phyloP scores from a whole-genome alignment of 495 filamentous ascomycete genomes.

The Penicillium daleae region DNA sequence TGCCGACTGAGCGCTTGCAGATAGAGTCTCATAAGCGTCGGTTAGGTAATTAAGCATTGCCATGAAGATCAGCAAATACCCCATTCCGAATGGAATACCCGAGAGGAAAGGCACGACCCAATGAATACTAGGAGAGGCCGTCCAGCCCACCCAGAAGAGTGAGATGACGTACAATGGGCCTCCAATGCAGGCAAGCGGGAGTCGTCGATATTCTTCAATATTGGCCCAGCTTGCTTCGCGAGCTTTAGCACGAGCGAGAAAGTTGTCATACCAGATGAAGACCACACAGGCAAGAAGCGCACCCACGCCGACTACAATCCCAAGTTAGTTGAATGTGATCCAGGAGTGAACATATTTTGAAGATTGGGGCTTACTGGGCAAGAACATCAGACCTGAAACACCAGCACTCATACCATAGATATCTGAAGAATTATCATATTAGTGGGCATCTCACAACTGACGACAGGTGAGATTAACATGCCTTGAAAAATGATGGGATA shows the following conservation, averaged over 20 bases:
- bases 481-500: slow-evolving; percentile 69
- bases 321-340: not conserved
- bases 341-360: not conserved
- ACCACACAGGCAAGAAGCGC: slow-evolving; percentile 36
- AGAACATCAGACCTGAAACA: slow-evolving; percentile 37
- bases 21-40: slow-evolving; percentile 49
- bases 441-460: not conserved
- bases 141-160: slow-evolving; percentile 48
- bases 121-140: slow-evolving; percentile 39
- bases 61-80: slow-evolving; percentile 50
- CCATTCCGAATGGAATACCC: slow-evolving; percentile 45
- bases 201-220: slow-evolving; percentile 45
- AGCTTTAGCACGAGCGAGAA: slow-evolving; percentile 39
- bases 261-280: slow-evolving; percentile 47
- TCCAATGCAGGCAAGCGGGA: slow-evolving; percentile 46
- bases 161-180: slow-evolving; percentile 44
- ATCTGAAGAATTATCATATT: slow-evolving; percentile 12
- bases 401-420: slow-evolving; percentile 45
- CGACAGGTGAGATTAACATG: slow-evolving; percentile 5
- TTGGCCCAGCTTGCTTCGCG: slow-evolving; percentile 40
- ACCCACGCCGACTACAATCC: slow-evolving; percentile 35
- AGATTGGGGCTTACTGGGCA: slow-evolving; percentile 46
- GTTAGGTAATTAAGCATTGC: slow-evolving; percentile 52
- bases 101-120: slow-evolving; percentile 46
- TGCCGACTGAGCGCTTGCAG: slow-evolving; percentile 48